phyloP scores from a whole-genome alignment of 331 rosid species.

The Acacia pycnantha region DNA sequence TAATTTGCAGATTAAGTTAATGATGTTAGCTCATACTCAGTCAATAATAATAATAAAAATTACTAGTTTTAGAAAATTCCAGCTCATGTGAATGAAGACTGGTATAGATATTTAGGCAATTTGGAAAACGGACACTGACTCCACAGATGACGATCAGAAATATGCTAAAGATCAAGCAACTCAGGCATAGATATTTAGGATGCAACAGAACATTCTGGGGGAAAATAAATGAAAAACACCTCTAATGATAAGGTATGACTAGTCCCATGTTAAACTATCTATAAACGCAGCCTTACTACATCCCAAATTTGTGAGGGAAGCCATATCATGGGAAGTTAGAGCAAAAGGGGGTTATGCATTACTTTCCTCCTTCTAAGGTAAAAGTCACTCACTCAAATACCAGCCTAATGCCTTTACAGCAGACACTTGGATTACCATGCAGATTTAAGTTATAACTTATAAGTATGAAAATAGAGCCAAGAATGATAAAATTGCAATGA shows the following conservation, averaged over 20 bases:
- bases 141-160: not conserved
- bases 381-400: not conserved
- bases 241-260: not conserved
- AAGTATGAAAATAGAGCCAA: conserved; percentile 1
- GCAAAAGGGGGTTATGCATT: not conserved
- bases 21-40: conserved; percentile 3
- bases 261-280: not conserved
- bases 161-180: not conserved
- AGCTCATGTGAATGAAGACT: not conserved
- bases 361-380: conserved; percentile 2
- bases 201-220: conserved; percentile 2
- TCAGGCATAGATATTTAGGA: not conserved
- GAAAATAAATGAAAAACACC: not conserved
- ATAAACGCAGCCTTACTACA: not conserved
- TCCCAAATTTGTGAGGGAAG: not conserved
- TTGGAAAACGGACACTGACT: not conserved
- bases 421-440: not conserved
- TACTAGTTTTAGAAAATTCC: conserved; percentile 8
- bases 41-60: not conserved
- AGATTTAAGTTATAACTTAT: not conserved
- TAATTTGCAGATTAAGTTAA: not conserved
- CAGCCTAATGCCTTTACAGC: not conserved
- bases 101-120: conserved; percentile 6
- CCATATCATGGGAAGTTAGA: not conserved
- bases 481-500: not conserved